phyloP scores from a whole-genome alignment of 2,329 filamentous ascomycete species.

The Penicillium sp. region DNA sequence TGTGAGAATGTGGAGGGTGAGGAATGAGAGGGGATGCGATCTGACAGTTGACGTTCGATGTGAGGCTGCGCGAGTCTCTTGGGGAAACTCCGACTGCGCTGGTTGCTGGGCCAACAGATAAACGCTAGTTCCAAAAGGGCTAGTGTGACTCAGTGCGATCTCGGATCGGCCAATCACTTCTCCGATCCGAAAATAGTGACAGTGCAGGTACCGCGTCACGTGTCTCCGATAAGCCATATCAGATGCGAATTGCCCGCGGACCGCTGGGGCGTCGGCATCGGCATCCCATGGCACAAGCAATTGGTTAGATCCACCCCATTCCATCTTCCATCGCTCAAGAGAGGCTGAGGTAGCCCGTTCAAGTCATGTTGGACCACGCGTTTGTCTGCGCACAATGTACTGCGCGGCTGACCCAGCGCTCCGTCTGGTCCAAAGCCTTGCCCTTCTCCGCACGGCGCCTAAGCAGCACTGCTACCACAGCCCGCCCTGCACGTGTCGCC shows the following conservation, averaged over 20 bases:
- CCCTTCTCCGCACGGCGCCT: conserved; percentile 25
- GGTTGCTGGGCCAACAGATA: conserved; percentile 37
- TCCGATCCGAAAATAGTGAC: neutral
- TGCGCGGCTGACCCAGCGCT: conserved; percentile 15
- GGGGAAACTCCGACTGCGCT: conserved; percentile 25
- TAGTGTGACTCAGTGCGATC: neutral
- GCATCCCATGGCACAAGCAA: too few species aligned
- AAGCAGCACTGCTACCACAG: conserved; percentile 37
- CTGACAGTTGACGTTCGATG: conserved; percentile 19
- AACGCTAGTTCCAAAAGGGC: neutral
- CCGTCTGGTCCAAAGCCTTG: conserved; percentile 8
- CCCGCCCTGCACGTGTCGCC: conserved; percentile 73
- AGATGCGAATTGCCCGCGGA: conserved; percentile 4
- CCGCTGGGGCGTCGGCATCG: too few species aligned
- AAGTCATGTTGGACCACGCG: conserved; percentile 33
- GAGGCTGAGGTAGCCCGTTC: too few species aligned
- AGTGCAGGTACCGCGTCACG: neutral
- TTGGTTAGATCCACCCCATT: too few species aligned
- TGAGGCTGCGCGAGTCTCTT: conserved; percentile 11
- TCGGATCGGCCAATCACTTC: neutral
- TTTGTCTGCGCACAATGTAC: conserved; percentile 39
- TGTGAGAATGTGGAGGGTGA: conserved; percentile 28
- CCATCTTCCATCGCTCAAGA: too few species aligned
- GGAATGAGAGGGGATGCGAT: conserved; percentile 26
- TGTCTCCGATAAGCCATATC: neutral